Base-by-base conservation (phyloP, 176 grass and related monocot genomes). In the Carex myosuroides region DNA sequence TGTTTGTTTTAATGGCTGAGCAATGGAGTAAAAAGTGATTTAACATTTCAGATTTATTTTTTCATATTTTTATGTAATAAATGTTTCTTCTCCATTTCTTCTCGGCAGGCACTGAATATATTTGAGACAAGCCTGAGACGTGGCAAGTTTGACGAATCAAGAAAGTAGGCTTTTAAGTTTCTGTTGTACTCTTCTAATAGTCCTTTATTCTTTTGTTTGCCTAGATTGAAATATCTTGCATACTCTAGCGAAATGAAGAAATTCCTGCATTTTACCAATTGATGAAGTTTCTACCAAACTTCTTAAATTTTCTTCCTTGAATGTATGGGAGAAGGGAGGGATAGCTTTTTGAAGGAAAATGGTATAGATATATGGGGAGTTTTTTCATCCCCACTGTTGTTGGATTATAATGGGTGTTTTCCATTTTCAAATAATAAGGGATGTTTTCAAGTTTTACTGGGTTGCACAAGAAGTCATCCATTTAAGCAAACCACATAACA, bases 81-180 rank as follows among this genome's bases (percentile, higher is more conserved):
- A 5, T 55, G 21, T 46, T 55, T 76, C 22, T 30, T 78, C 37
- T 44, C 37, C 50, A 32, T 57, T 77, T 78, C 14, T 35, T 57
- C 26, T 85, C 63, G 84, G 7, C 48, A 92, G 93, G 93, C 93
- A 65, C 44, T 91, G 70, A 91, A 91, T 54, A 91, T 91, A 73
- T 91, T 91, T 80, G 89, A 91, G 86, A 88, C 78, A 75, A 91
- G 86, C 78, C 74, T 91, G 68, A 85, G 83, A 59, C 89, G 89
- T 58, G 89, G 89, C 21, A 91, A 91, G 79, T 91, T 91, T 64
- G 89, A 91, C 29, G 89, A 88, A 69, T 91, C 89, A 69, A 84
- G 89, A 62, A 84, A 81, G 89, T 91, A 64, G 81, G 86, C 30
- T 46, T 52, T 82, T 64, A 6, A 50, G 66, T 57, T 21, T 56